Percentiles rank a stretch among this genome's conserved stretches.
Conservation (phyloP, 2,329 filamentous ascomycete species). For the Chrysoporthe cubensis region DNA sequence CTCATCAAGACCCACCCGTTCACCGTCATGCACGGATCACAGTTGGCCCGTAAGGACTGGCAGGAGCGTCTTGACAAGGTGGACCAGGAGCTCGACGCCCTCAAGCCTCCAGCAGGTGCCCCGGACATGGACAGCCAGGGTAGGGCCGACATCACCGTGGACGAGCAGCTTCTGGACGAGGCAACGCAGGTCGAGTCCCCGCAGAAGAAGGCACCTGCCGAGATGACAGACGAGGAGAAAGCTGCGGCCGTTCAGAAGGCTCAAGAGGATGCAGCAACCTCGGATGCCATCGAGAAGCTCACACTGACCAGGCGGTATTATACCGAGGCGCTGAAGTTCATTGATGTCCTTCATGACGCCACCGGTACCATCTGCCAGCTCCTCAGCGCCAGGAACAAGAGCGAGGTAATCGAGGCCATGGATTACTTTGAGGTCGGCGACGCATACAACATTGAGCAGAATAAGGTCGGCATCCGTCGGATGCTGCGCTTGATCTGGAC, state of each 20-base stretch:
- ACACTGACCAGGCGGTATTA: constrained; percentile 91
- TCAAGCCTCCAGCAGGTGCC: constrained; percentile 77
- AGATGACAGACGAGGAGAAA: constrained; percentile 81
- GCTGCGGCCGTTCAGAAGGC: constrained; percentile 75
- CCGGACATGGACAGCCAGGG: constrained; percentile 72
- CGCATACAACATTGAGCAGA: constrained; percentile 93
- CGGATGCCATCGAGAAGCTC: constrained; percentile 84
- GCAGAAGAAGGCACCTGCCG: constrained; percentile 59
- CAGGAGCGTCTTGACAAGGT: constrained; percentile 78
- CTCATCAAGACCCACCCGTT: constrained; percentile 95
- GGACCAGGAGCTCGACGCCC: constrained; percentile 76
- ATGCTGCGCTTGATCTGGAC: constrained; percentile 99
- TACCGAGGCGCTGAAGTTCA: constrained; percentile 89
- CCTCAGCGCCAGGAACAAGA: constrained; percentile 94
- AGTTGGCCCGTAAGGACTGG: constrained; percentile 87
- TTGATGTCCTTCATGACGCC: constrained; percentile 84
- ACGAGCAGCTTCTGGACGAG: constrained; percentile 81
- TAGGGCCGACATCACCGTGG: constrained; percentile 65
- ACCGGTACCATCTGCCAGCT: constrained; percentile 83
- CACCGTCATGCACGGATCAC: constrained; percentile 85
- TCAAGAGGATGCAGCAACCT: constrained; percentile 83
- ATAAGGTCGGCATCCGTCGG: constrained; percentile 86
- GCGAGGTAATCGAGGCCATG: constrained; percentile 97
- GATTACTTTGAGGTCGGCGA: constrained; percentile 96
- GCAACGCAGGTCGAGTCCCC: constrained; percentile 79